phyloP scores from a whole-genome alignment of 306 rosid genomes.

The Hippophae tibetana region DNA sequence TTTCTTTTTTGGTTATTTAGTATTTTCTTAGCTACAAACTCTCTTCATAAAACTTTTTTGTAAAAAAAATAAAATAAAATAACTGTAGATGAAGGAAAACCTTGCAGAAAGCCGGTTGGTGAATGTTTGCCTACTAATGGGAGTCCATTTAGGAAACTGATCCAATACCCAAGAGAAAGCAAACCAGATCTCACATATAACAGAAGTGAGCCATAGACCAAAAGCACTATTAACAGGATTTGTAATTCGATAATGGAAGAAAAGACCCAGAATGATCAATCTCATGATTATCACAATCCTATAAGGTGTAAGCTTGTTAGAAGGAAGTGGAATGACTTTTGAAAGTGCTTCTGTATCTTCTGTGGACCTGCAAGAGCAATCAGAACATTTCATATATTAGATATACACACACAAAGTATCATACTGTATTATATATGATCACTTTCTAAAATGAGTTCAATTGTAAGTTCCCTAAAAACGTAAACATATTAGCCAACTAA shows the following conservation, averaged over 20 bases:
- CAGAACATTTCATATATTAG: conserved; percentile 5
- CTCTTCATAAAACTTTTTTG: background rate
- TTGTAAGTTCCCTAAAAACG: too few species aligned
- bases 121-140: conserved; percentile 61
- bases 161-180: conserved; percentile 93
- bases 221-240: conserved; percentile 91
- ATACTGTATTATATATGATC: background rate
- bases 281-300: conserved; percentile 54
- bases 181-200: conserved; percentile 97
- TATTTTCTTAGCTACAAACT: background rate
- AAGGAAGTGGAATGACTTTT: conserved; percentile 45
- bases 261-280: conserved; percentile 65
- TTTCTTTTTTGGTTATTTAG: background rate
- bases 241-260: conserved; percentile 88
- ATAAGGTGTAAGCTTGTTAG: conserved; percentile 62
- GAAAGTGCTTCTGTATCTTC: conserved; percentile 64
- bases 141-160: conserved; percentile 98
- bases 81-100: conserved; percentile 24
- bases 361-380: conserved; percentile 42
- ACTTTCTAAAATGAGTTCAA: background rate
- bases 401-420: background rate
- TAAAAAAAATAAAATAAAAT: too few species aligned
- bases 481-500: too few species aligned
- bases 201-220: conserved; percentile 92
- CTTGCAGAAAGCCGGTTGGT: conserved; percentile 72